Conservation (phyloP, 2,329 filamentous ascomycete species). For the Neofusicoccum ribis region DNA sequence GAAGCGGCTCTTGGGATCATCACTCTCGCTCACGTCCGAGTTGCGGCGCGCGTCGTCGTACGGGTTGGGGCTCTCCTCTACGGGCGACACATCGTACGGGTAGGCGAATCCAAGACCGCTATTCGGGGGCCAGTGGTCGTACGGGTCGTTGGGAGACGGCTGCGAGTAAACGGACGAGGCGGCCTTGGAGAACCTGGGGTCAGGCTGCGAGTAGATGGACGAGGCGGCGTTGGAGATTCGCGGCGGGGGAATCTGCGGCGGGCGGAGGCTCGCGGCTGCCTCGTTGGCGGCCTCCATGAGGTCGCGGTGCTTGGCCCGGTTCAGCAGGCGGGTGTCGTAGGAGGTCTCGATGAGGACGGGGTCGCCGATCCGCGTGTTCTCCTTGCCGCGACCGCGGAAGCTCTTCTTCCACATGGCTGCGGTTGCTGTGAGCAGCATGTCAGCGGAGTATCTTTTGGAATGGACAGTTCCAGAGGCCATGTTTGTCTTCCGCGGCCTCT, state of each 20-base stretch:
- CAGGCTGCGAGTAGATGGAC: slow-evolving; percentile 63
- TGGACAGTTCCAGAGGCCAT: neutral
- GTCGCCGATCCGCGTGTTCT: slow-evolving; percentile 47
- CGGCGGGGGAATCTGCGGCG: neutral
- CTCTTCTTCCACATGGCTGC: slow-evolving; percentile 54
- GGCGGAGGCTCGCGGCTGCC: slow-evolving; percentile 22
- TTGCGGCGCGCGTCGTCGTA: neutral
- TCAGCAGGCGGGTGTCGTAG: slow-evolving; percentile 47
- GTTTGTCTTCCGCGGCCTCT: neutral
- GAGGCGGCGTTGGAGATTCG: slow-evolving; percentile 40
- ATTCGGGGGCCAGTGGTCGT: slow-evolving; percentile 9
- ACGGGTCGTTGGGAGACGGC: slow-evolving; percentile 43
- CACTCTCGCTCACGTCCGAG: slow-evolving; percentile 1
- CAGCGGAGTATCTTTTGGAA: neutral
- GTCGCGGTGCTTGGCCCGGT: neutral
- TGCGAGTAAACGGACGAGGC: slow-evolving; percentile 64
- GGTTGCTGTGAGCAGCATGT: neutral
- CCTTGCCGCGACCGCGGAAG: slow-evolving; percentile 45
- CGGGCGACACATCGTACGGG: slow-evolving; percentile 14
- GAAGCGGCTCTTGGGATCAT: slow-evolving; percentile 37
- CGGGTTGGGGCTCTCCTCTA: slow-evolving; percentile 12
- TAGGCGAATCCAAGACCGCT: slow-evolving; percentile 19
- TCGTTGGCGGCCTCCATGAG: slow-evolving; percentile 28
- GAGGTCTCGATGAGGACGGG: slow-evolving; percentile 48
- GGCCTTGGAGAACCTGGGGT: slow-evolving; percentile 33